Evolutionary conservation across 176 grass and related monocot genomes (phyloP), one percentile per base, ranked within the genome.

Genomic region (Cenchrus fungigraminus): DNA sequence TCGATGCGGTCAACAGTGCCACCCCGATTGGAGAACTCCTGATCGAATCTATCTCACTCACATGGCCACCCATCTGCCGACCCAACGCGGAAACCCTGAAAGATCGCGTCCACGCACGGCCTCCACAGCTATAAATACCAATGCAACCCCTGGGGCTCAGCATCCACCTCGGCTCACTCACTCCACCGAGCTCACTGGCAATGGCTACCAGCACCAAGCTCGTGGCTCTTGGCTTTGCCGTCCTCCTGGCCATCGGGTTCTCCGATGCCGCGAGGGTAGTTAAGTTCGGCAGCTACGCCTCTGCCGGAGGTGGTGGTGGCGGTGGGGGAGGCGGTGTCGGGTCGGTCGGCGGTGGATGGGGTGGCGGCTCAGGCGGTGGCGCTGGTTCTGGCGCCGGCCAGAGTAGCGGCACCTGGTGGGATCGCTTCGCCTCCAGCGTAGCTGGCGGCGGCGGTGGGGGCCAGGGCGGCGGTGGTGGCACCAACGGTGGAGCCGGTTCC

Each of bases 151-250:
- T 11, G 16, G 9, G 28, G 37, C 7, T 66, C 13, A 57, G 14
- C 88, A 78, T 42, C 83, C 78, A 77, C 40, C 65, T 71, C 71
- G 5, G 14, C 17, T 59, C 81, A 50, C 81, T 73, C 68, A 64
- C 74, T 63, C 67, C 65, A 83, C 56, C 32, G 20, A 84, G 50
- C 52, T 84, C 61, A 32, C 70, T 74, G 20, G 56, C 78, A 34
- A 91, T 91, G 89, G 64, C 85, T 81, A 44, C 76, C 29, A 66
- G 52, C 40, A 76, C 76, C 47, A 88, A 87, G 75, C 80, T 80
- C 60, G 74, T 81, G 34, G 80, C 81, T 79, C 77, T 84, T 12
- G 89, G 84, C 54, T 76, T 91, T 50, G 51, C 65, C 16, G 81
- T 87, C 22, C 76, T 88, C 65, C n/a, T 87, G 45, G 77, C 81